Percentiles rank a stretch among this genome's conserved stretches.
These are phyloP conservation scores for Edaphochlamys debaryana DNA, from an alignment of 139 green algal species.

Conservation along the genomic window DNA sequence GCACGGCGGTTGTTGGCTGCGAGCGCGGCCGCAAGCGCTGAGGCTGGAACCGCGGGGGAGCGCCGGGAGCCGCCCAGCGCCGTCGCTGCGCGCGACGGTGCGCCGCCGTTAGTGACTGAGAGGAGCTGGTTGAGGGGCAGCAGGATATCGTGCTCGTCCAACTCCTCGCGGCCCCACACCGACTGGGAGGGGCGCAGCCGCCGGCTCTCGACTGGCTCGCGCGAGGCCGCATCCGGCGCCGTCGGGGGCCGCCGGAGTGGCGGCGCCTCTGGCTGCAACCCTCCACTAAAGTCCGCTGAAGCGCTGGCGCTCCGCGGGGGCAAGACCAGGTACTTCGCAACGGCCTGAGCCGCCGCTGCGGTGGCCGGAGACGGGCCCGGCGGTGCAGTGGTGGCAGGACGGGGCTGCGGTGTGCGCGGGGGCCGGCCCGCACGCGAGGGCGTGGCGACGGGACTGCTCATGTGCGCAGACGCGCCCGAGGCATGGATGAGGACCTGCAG, in stretches of 20 bases:
- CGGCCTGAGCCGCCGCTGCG: no score
- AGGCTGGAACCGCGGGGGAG: not conserved
- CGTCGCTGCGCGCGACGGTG: not conserved
- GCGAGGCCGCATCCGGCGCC: not conserved
- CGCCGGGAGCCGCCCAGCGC: not conserved
- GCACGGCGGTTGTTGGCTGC: not conserved
- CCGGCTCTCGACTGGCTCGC: not conserved
- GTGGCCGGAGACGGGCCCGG: no score
- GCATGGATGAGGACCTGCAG: not conserved
- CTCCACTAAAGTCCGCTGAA: not conserved
- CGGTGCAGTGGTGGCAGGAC: no score
- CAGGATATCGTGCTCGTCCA: constrained; percentile 38
- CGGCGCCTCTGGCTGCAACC: not conserved
- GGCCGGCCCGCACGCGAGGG: not conserved
- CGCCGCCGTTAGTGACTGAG: no score
- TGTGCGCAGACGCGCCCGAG: no score
- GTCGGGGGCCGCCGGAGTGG: no score
- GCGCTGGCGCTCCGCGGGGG: not conserved
- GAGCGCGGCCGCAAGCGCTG: not conserved
- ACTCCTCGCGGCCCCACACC: constrained; percentile 18
- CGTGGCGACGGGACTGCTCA: not conserved
- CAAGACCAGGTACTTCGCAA: no score
- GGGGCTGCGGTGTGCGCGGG: not conserved
- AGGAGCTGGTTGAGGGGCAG: constrained; percentile 13
- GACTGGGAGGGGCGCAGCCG: constrained; percentile 23